Percentiles rank a stretch among this genome's conserved stretches.
phyloP scores from a whole-genome alignment of 2,329 filamentous ascomycete species.

The Ophiostoma piceae region DNA sequence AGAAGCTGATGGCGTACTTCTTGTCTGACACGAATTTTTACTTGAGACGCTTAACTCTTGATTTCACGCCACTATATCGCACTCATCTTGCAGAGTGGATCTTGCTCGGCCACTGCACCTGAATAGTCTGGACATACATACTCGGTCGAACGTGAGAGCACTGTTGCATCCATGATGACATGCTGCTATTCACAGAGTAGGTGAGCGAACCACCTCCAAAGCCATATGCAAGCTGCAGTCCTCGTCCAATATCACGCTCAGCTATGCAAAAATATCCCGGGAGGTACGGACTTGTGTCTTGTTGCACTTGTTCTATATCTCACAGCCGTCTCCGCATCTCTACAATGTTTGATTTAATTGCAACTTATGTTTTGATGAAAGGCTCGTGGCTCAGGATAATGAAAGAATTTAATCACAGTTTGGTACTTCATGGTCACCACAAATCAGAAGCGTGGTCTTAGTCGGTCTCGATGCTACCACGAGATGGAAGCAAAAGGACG shows the following conservation, averaged over 20 bases:
- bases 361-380: not conserved
- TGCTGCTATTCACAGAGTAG: not conserved
- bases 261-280: too few relatives aligned
- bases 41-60: too few relatives aligned
- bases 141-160: not conserved
- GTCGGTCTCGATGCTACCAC: too few relatives aligned
- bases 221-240: not conserved
- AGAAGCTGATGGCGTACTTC: not conserved
- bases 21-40: not conserved
- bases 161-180: not conserved
- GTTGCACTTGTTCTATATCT: not conserved
- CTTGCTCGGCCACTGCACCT: too few relatives aligned
- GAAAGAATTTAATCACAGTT: too few relatives aligned
- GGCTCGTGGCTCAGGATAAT: not conserved
- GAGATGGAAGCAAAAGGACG: not conserved
- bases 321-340: not conserved
- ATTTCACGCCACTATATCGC: too few relatives aligned
- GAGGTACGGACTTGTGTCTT: not conserved
- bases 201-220: not conserved
- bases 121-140: not conserved
- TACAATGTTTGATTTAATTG: not conserved
- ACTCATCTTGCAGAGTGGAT: too few relatives aligned
- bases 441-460: too few relatives aligned
- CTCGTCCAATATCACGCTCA: not conserved
- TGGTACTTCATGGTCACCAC: too few relatives aligned